A percentile compares a stretch with the other conserved stretches of the same genome.
Evolutionary conservation across 805 yeast species (phyloP).

Genomic region (Dipodascopsis uninucleata): DNA sequence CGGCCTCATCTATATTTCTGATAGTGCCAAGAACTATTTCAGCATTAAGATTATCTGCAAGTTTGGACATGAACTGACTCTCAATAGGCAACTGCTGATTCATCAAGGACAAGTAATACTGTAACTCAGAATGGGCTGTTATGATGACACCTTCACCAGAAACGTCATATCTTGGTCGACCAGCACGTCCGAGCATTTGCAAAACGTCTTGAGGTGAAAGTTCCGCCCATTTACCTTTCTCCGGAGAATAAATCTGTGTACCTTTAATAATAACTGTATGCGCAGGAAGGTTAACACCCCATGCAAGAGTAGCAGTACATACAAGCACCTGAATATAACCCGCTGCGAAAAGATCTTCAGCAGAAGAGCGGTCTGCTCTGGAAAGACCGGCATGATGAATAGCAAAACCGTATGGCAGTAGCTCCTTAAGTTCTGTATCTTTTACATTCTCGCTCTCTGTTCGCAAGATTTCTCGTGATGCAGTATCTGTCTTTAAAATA

Average conservation of each 20-base stretch:
- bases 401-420: constrained; percentile 42
- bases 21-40: constrained; percentile 47
- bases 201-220: constrained; percentile 46
- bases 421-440: constrained; percentile 20
- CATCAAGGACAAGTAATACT: constrained; percentile 43
- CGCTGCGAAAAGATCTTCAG: constrained; percentile 46
- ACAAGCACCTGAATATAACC: constrained; percentile 49
- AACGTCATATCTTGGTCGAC: constrained; percentile 54
- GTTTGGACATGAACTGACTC: constrained; percentile 37
- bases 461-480: constrained; percentile 35
- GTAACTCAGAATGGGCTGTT: constrained; percentile 41
- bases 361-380: constrained; percentile 43
- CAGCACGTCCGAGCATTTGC: constrained; percentile 47
- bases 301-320: constrained; percentile 58
- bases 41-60: constrained; percentile 37
- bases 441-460: constrained; percentile 18
- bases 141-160: constrained; percentile 50
- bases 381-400: constrained; percentile 60
- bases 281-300: constrained; percentile 62
- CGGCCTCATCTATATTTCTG: constrained; percentile 39
- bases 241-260: constrained; percentile 74
- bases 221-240: constrained; percentile 62
- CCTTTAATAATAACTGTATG: constrained; percentile 59
- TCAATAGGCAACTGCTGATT: constrained; percentile 47
- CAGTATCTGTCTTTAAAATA: constrained; percentile 47